Evolutionary conservation across 495 filamentous ascomycete species (phyloP).

Genomic region (Patellaria atrata): DNA sequence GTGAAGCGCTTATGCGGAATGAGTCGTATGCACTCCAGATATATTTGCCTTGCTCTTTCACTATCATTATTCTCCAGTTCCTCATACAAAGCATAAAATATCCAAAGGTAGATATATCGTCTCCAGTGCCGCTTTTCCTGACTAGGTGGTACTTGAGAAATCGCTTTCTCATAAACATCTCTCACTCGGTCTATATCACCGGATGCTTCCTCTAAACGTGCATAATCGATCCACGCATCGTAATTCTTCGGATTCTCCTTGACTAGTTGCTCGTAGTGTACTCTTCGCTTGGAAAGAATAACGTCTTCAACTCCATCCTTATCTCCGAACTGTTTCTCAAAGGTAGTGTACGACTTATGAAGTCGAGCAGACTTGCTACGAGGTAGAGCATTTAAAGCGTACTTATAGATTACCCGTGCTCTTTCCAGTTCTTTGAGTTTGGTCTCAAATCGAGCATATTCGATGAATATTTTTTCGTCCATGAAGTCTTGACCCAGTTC

Average conservation of each 20-base stretch:
- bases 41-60: slow-evolving; percentile 75
- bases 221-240: slow-evolving; percentile 93
- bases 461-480: slow-evolving; percentile 88
- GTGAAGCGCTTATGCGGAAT: slow-evolving; percentile 96
- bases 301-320: slow-evolving; percentile 90
- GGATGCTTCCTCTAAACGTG: slow-evolving; percentile 70
- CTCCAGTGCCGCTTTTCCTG: slow-evolving; percentile 97
- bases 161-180: slow-evolving; percentile 89
- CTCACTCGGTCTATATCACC: slow-evolving; percentile 69
- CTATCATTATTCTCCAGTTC: slow-evolving; percentile 71
- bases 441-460: slow-evolving; percentile 83
- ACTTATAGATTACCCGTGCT: slow-evolving; percentile 93
- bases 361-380: slow-evolving; percentile 71
- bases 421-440: slow-evolving; percentile 92
- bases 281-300: slow-evolving; percentile 78
- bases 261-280: slow-evolving; percentile 88
- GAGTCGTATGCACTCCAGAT: slow-evolving; percentile 70
- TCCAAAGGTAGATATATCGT: slow-evolving; percentile 92
- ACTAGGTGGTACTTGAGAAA: slow-evolving; percentile 88
- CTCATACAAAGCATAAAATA: slow-evolving; percentile 94
- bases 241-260: slow-evolving; percentile 90
- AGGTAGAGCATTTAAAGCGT: slow-evolving; percentile 80
- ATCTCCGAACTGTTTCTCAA: slow-evolving; percentile 97
- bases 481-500: slow-evolving; percentile 89
- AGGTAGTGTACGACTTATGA: slow-evolving; percentile 88